Base-by-base conservation (phyloP, 164 flowering plant genomes). In the Taxillus chinensis region DNA sequence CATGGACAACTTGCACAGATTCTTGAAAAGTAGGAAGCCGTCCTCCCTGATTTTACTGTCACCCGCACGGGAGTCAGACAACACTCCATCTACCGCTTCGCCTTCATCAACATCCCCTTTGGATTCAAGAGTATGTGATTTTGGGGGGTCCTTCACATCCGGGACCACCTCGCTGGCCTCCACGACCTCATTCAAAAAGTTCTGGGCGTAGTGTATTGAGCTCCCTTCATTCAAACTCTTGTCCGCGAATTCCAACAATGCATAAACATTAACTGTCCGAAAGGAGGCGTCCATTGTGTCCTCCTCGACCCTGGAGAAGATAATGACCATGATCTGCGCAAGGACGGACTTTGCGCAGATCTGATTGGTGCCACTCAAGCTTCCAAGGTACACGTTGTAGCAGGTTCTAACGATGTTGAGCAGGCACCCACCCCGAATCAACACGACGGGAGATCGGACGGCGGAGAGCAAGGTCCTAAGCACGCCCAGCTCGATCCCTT, bases 1-100 rank as follows among this genome's bases (percentile, higher is more conserved):
- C 99, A 95, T 85, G 2, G 99, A 95, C 52, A 95, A 76, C 65
- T 91, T 95, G 70, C 99, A 91, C 65, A 95, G 68, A 68, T 87
- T 89, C 82, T 83, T 95, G 69, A 84, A 95, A 49, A 95, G 67
- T 45, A 76, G 73, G 73, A 87, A 85, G 7, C 92, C 97, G 67
- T 87, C 97, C 70, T 86, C 93, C 74, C 93, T 78, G 50, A 95
- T 73, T 83, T 82, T 87, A 77, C 91, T 87, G 12, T 57, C 77
- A 68, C 67, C 71, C 1, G 27, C 27, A 16, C 63, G 67, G 13
- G 64, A 50, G 56, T 75, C 73, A 3, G 59, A 68, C 46, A 55
- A 4, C 53, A 71, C 72, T 57, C 59, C 66, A 9, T 58, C 61
- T 10, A 53, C 76, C 11, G 55, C 48, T 37, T 72, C 75, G 2